Percentiles rank a stretch among this genome's conserved stretches.
Evolutionary conservation across 192 early-diverging fungal species (phyloP).

Genomic region (Coemansia aciculifera): DNA sequence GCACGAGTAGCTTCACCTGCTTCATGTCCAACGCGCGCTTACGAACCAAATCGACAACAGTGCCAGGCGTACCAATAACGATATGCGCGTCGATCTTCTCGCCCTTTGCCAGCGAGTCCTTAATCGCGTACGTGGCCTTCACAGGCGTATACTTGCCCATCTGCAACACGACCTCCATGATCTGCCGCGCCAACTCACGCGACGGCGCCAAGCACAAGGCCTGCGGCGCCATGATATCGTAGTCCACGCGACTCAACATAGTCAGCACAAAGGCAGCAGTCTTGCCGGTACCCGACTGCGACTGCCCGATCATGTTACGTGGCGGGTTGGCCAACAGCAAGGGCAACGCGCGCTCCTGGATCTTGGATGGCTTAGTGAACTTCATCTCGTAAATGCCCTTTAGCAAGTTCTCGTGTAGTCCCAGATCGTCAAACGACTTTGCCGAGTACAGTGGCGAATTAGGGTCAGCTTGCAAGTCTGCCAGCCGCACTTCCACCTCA

Average conservation of each 20-base stretch:
- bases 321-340: conserved; percentile 84
- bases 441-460: conserved; percentile 77
- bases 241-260: conserved; percentile 87
- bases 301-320: conserved; percentile 96
- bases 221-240: conserved; percentile 66
- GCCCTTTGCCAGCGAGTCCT: conserved; percentile 61
- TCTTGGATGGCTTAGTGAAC: conserved; percentile 91
- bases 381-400: conserved; percentile 95
- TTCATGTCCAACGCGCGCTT: conserved; percentile 62
- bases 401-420: conserved; percentile 75
- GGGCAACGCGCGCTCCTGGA: conserved; percentile 93
- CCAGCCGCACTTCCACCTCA: conserved; percentile 65
- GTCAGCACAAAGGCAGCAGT: conserved; percentile 94
- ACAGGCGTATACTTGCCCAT: conserved; percentile 91
- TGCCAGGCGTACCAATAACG: conserved; percentile 94
- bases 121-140: conserved; percentile 75
- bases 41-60: conserved; percentile 75
- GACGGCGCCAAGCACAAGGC: conserved; percentile 89
- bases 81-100: conserved; percentile 74
- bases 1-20: conserved; percentile 77
- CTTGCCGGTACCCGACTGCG: conserved; percentile 97
- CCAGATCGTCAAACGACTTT: conserved; percentile 76
- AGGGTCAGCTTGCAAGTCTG: conserved; percentile 67
- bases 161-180: conserved; percentile 82
- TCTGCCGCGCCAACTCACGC: conserved; percentile 93